Percentiles rank a stretch among this genome's conserved stretches.
These are phyloP conservation scores for Paramyrothecium roridum DNA, from an alignment of 2,329 filamentous ascomycete species.

Conservation along the genomic window DNA sequence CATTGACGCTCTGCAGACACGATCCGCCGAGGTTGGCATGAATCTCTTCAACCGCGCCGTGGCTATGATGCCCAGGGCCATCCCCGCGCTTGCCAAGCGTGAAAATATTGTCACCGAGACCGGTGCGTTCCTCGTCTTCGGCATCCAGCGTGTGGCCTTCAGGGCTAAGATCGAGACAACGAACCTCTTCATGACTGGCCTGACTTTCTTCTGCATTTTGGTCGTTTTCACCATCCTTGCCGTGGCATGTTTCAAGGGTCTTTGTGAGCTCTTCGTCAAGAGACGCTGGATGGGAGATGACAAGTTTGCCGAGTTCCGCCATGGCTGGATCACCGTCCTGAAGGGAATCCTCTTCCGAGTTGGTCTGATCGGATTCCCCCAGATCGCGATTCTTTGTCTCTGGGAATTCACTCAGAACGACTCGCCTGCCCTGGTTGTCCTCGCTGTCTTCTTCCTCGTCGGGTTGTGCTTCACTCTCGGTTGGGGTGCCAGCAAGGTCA, in stretches of 20 bases:
- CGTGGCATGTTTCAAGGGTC: conserved; percentile 75
- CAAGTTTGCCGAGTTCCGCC: conserved; percentile 89
- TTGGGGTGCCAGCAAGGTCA: conserved; percentile 89
- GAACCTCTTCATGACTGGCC: conserved; percentile 89
- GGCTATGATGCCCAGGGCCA: conserved; percentile 45
- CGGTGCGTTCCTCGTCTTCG: conserved; percentile 64
- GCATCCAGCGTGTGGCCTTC: conserved; percentile 89
- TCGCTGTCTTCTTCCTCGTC: conserved; percentile 86
- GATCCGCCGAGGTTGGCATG: conserved; percentile 20
- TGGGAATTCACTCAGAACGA: conserved; percentile 90
- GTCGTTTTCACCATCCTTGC: conserved; percentile 70
- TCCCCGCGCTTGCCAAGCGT: conserved; percentile 47
- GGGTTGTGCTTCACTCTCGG: conserved; percentile 73
- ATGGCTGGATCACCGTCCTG: conserved; percentile 87
- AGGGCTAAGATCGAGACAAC: conserved; percentile 79
- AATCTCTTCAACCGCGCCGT: conserved; percentile 53
- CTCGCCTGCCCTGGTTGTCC: conserved; percentile 79
- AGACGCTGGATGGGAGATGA: conserved; percentile 76
- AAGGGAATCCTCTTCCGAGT: conserved; percentile 93
- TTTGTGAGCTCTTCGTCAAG: conserved; percentile 74
- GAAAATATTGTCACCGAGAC: conserved; percentile 50
- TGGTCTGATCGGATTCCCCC: conserved; percentile 85
- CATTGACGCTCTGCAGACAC: conserved; percentile 29
- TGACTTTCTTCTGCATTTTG: conserved; percentile 86
- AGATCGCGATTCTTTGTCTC: conserved; percentile 84